Conservation (phyloP, 1,284 basidiomycete species). For the Xanthoconium separans region DNA sequence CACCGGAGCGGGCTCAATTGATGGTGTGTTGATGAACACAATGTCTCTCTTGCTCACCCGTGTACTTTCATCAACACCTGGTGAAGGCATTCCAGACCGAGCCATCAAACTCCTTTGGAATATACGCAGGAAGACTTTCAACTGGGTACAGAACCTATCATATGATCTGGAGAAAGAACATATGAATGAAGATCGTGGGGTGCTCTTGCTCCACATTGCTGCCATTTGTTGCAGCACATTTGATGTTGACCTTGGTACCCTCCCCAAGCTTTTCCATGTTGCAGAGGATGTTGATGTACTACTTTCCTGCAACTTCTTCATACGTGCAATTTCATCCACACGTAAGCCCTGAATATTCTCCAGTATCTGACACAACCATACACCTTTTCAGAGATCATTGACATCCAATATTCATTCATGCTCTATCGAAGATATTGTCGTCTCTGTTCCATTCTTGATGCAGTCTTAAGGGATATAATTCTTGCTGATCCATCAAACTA, state of each 20-base stretch:
- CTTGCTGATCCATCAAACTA: background rate
- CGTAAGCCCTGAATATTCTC: background rate
- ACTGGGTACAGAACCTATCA: conserved; percentile 35
- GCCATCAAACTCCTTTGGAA: conserved; percentile 24
- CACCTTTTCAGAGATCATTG: background rate
- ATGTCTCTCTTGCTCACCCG: conserved; percentile 19
- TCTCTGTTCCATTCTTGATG: background rate
- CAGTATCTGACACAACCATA: no score
- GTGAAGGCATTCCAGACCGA: background rate
- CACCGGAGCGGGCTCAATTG: background rate
- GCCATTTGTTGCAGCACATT: background rate
- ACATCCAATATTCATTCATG: background rate
- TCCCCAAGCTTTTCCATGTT: background rate
- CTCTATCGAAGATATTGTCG: background rate
- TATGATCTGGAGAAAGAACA: background rate
- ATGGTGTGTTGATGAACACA: background rate
- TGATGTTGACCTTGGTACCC: background rate
- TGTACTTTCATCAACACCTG: conserved; percentile 29
- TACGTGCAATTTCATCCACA: background rate
- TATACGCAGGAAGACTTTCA: conserved; percentile 32
- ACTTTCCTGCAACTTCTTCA: background rate
- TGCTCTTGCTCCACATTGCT: background rate
- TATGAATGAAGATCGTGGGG: background rate
- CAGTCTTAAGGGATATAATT: background rate
- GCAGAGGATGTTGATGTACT: background rate